Evolutionary conservation across 192 early-diverging fungal genomes (phyloP).

Genomic region (Haplosporangium gracile): DNA sequence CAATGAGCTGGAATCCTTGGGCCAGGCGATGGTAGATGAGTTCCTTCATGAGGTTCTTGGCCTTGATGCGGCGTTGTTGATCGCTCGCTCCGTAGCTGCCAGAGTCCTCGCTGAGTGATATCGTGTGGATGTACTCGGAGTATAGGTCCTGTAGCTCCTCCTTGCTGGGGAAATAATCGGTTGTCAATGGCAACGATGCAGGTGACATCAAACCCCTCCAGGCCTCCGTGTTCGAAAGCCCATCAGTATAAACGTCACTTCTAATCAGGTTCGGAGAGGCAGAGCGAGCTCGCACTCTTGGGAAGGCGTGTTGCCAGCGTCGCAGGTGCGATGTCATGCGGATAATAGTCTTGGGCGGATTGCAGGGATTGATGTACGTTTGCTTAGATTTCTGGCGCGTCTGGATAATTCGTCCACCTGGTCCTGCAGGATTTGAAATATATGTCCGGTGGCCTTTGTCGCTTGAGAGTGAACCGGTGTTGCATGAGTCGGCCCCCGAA

Average conservation of each 20-base stretch:
- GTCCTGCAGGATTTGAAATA: conserved; percentile 36
- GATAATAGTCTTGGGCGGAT: conserved; percentile 68
- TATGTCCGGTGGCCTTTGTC: conserved; percentile 45
- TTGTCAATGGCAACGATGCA: conserved; percentile 93
- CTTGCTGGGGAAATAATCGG: conserved; percentile 81
- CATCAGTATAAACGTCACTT: conserved; percentile 68
- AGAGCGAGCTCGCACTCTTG: conserved; percentile 26
- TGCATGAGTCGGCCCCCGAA: conserved; percentile 42
- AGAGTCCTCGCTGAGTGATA: conserved; percentile 68
- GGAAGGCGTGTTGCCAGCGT: conserved; percentile 94
- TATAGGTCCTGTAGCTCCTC: conserved; percentile 80
- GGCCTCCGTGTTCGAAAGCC: conserved; percentile 62
- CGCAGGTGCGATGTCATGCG: conserved; percentile 75
- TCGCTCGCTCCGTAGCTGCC: conserved; percentile 61
- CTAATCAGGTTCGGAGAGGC: conserved; percentile 62
- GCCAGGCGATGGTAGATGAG: conserved; percentile 90
- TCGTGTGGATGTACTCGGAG: conserved; percentile 82
- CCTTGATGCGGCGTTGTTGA: conserved; percentile 47
- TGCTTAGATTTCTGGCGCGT: conserved; percentile 45
- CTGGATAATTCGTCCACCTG: conserved; percentile 42
- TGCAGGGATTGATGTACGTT: conserved; percentile 76
- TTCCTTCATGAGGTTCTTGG: conserved; percentile 78
- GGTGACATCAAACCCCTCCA: conserved; percentile 96
- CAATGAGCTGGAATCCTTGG: conserved; percentile 94
- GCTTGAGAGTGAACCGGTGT: conserved; percentile 47